A percentile compares a stretch with the other conserved stretches of the same genome.
Conservation (phyloP, 2,329 filamentous ascomycete genomes). For the Ophiocordyceps polyrhachis-furcata region DNA sequence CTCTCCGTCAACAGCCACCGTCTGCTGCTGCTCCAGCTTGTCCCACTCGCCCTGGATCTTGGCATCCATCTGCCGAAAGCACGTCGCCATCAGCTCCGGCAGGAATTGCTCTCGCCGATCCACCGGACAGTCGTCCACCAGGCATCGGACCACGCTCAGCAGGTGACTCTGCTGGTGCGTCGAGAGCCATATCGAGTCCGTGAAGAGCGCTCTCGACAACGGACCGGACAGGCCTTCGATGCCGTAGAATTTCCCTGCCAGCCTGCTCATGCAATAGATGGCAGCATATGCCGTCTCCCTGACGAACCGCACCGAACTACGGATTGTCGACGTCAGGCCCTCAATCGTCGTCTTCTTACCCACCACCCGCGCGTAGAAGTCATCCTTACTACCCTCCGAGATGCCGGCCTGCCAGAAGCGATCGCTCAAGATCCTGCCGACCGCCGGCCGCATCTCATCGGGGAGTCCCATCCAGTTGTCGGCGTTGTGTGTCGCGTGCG, state of each 20-base stretch:
- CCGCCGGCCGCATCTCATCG: slow-evolving; percentile 54
- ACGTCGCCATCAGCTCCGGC: slow-evolving; percentile 60
- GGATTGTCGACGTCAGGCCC: slow-evolving; percentile 82
- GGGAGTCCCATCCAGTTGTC: slow-evolving; percentile 67
- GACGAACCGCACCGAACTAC: slow-evolving; percentile 74
- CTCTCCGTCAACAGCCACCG: slow-evolving; percentile 47
- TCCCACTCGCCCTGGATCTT: slow-evolving; percentile 85
- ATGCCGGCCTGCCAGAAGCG: slow-evolving; percentile 98
- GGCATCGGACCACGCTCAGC: slow-evolving; percentile 67
- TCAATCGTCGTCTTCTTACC: slow-evolving; percentile 81
- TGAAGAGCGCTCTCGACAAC: slow-evolving; percentile 67
- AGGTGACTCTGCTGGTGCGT: slow-evolving; percentile 91
- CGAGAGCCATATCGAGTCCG: slow-evolving; percentile 64
- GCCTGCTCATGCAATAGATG: slow-evolving; percentile 76
- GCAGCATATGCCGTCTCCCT: slow-evolving; percentile 90
- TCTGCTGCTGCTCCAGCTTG: slow-evolving; percentile 46
- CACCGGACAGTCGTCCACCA: slow-evolving; percentile 84
- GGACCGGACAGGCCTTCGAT: slow-evolving; percentile 66
- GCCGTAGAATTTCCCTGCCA: slow-evolving; percentile 83
- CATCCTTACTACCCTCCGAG: slow-evolving; percentile 84
- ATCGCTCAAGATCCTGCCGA: slow-evolving; percentile 73
- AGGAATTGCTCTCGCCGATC: slow-evolving; percentile 62
- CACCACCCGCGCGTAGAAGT: slow-evolving; percentile 84
- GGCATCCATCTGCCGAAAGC: slow-evolving; percentile 70
- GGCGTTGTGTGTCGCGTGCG: slow-evolving; percentile 79